A percentile compares a stretch with the other conserved stretches of the same genome.
Conservation (phyloP, 768 basidiomycete species). For the Lyophyllum shimeji region DNA sequence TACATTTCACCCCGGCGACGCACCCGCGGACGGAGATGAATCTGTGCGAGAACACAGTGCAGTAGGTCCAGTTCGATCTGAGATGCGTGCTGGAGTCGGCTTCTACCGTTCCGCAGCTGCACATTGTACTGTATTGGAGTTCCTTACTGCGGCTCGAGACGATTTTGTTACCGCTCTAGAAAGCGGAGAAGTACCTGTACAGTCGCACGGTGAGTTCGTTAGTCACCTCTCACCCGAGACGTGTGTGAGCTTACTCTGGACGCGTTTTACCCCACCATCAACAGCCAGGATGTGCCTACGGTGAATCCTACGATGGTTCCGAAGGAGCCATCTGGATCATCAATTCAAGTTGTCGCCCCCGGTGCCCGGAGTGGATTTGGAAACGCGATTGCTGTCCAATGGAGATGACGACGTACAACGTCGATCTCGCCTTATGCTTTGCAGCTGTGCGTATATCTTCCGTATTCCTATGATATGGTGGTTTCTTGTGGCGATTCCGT, state of each 20-base stretch:
- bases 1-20: not conserved
- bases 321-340: not conserved
- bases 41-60: not conserved
- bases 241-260: not conserved
- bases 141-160: not conserved
- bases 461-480: not conserved
- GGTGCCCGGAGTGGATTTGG: not conserved
- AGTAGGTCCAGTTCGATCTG: not conserved
- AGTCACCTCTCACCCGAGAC: too few species aligned
- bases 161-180: not conserved
- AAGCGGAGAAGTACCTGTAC: not conserved
- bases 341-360: too few species aligned
- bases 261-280: not conserved
- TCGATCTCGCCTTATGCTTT: not conserved
- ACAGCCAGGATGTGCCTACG: not conserved
- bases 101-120: not conserved
- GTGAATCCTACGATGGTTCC: not conserved
- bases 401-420: not conserved
- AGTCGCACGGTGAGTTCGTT: not conserved
- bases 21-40: conserved; percentile 2
- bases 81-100: not conserved
- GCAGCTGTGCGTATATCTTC: not conserved
- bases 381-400: not conserved
- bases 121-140: not conserved
- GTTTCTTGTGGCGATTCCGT: not conserved